Evolutionary conservation across 352 stramenopile species (phyloP).

Genomic region (Thalassiosira mediterranea): DNA sequence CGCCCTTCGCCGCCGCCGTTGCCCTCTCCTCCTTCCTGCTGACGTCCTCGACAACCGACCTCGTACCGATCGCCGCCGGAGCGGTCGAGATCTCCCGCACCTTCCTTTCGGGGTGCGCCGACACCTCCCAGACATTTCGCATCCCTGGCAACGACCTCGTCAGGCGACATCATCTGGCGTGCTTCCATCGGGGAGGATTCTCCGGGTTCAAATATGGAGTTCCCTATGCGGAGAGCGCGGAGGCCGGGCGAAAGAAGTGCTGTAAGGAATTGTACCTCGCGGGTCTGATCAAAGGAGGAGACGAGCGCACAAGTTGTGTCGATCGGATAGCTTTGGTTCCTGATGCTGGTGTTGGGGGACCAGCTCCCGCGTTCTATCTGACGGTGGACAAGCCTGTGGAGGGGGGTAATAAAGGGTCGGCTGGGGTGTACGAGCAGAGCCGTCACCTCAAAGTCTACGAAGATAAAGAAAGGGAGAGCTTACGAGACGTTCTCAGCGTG

Average conservation of each 20-base stretch:
- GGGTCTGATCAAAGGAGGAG: constrained; percentile 1
- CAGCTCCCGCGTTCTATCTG: constrained; percentile 16
- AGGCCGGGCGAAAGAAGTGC: constrained; percentile 11
- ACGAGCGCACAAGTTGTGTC: constrained; percentile 18
- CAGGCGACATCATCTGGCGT: constrained; percentile 34
- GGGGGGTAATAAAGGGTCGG: neutral
- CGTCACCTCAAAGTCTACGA: constrained; percentile 19
- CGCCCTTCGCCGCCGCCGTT: neutral
- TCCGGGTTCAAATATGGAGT: too few relatives aligned
- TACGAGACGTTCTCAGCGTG: constrained; percentile 21
- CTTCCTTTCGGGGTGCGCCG: constrained; percentile 22
- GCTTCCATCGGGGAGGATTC: constrained; percentile 28
- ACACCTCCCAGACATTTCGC: constrained; percentile 25
- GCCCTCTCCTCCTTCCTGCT: neutral
- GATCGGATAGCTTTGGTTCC: constrained; percentile 41
- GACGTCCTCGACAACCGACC: too few relatives aligned
- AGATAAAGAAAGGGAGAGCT: constrained; percentile 27
- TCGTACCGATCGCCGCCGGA: neutral
- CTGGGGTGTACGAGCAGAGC: constrained; percentile 18
- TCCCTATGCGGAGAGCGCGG: neutral
- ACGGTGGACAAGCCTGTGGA: constrained; percentile 3
- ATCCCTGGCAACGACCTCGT: neutral
- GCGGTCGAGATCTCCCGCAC: neutral
- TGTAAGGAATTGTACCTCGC: constrained; percentile 29
- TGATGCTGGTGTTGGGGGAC: neutral